Conservation (phyloP, 2,329 filamentous ascomycete species). For the Neonectria neomacrospora region DNA sequence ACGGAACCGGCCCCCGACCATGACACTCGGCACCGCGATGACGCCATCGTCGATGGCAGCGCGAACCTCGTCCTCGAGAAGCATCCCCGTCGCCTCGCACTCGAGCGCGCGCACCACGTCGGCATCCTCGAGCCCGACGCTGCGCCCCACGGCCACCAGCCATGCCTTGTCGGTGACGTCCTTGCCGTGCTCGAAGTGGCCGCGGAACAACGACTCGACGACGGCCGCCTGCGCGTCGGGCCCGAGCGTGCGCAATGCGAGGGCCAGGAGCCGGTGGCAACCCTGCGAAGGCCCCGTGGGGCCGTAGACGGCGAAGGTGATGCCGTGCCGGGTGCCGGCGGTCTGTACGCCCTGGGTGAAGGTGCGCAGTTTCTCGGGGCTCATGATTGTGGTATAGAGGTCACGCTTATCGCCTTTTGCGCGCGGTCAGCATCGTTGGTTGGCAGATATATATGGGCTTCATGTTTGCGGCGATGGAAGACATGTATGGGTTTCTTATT, state of each 20-base stretch:
- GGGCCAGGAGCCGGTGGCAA: conserved; percentile 60
- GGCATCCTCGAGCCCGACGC: conserved; percentile 43
- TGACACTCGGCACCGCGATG: conserved; percentile 78
- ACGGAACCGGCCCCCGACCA: conserved; percentile 74
- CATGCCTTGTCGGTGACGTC: conserved; percentile 56
- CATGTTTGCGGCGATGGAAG: too few relatives aligned
- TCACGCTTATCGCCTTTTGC: conserved; percentile 48
- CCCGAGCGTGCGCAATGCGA: conserved; percentile 50
- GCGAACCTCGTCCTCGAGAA: conserved; percentile 48
- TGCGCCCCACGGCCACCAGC: conserved; percentile 50
- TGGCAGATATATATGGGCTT: not conserved
- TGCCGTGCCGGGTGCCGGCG: conserved; percentile 50
- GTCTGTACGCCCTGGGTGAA: conserved; percentile 47
- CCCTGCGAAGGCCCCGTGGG: conserved; percentile 57
- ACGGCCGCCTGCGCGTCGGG: conserved; percentile 52
- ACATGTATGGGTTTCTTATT: too few relatives aligned
- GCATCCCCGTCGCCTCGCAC: conserved; percentile 42
- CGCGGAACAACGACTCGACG: conserved; percentile 55
- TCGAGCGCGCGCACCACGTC: conserved; percentile 46
- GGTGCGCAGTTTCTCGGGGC: conserved; percentile 40
- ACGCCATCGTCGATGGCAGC: conserved; percentile 53
- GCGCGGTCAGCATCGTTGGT: conserved; percentile 7
- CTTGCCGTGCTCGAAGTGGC: conserved; percentile 54
- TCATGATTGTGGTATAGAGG: conserved; percentile 51
- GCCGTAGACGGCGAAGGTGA: conserved; percentile 56